A percentile compares a stretch with the other conserved stretches of the same genome.
These are phyloP conservation scores for Myochromella boudieri DNA, from an alignment of 768 basidiomycete genomes.

Conservation along the genomic window DNA sequence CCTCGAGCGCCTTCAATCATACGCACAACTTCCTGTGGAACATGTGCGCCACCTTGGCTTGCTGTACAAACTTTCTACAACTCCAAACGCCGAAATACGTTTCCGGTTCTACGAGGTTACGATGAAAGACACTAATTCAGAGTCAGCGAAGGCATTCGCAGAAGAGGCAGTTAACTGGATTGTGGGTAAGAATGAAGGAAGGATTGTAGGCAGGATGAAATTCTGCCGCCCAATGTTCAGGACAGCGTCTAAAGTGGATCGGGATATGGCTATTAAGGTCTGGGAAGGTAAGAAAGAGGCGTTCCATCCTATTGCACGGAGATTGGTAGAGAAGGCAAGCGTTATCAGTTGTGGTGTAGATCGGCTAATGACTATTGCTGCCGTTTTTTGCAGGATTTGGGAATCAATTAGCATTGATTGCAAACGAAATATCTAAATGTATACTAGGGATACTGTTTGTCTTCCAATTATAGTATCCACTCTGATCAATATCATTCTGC, in stretches of 20 bases:
- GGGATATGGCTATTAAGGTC: constrained; percentile 45
- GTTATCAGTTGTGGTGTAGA: neutral
- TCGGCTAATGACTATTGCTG: neutral
- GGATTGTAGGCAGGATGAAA: constrained; percentile 82
- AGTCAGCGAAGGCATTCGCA: constrained; percentile 52
- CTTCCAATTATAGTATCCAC: no score
- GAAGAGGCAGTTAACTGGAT: constrained; percentile 65
- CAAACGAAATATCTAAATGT: no score
- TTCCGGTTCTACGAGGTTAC: constrained; percentile 77
- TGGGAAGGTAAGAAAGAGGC: constrained; percentile 46
- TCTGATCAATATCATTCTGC: no score
- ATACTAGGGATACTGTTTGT: no score
- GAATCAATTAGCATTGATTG: no score
- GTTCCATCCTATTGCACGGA: constrained; percentile 80
- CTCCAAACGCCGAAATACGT: constrained; percentile 75
- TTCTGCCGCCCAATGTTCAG: constrained; percentile 75
- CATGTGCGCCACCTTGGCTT: constrained; percentile 62
- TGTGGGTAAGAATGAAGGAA: constrained; percentile 51
- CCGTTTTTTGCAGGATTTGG: neutral
- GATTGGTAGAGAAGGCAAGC: constrained; percentile 71
- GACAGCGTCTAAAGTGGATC: constrained; percentile 52
- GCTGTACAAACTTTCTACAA: constrained; percentile 47
- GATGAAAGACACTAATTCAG: constrained; percentile 46
- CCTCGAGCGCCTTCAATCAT: constrained; percentile 75
- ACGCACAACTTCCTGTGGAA: constrained; percentile 53